Evolutionary conservation across 305 asterid species (phyloP), one percentile per base, ranked within the genome.

Genomic region (Fraxinus nigra): DNA sequence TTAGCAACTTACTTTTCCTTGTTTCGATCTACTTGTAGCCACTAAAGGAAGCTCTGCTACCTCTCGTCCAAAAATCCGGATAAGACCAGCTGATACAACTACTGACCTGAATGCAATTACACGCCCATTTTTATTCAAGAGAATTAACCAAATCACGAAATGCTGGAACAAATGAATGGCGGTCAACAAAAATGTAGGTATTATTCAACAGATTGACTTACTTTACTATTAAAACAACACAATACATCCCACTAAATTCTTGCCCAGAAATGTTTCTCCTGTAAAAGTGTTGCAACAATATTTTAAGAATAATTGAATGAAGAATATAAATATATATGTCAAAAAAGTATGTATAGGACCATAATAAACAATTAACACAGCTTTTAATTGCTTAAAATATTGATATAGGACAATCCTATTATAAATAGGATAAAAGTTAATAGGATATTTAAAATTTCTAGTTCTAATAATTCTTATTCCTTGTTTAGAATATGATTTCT

Each of bases 211-310:
- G 82, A 75, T 18, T 5, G 48, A 89, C 98, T 88, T 89, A 97
- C 99, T 92, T 90, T 38, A 93, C 95, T 84, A 88, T 88, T 83
- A 97, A 88, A 84, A 97, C 97, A 83, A 92, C 88, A 82, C 98
- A 94, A 77, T 97, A 95, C 97, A 97, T 94, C 85, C 99, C 99
- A 76, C 98, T 93, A 83, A 97, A 97, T 87, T 97, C 99, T 87
- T 97, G 99, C 82, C 99, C 98, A 28, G 97, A 92, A 77, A 97
- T 97, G 91, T 92, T 97, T 91, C 97, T 92, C 91, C 99, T 97
- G 97, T 88, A 88, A 8, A 79, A 51, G 75, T 78, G 72, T 76
- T 65, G 13, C 24, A 78, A 20, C 38, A 33, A 70, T 18, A 33
- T 46, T 73, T 80, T 72, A 28, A 48, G n/a, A 30, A 43, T n/a